A percentile compares a stretch with the other conserved stretches of the same genome.
Conservation (phyloP, 2,329 filamentous ascomycete species). For the Catunica adiposa region DNA sequence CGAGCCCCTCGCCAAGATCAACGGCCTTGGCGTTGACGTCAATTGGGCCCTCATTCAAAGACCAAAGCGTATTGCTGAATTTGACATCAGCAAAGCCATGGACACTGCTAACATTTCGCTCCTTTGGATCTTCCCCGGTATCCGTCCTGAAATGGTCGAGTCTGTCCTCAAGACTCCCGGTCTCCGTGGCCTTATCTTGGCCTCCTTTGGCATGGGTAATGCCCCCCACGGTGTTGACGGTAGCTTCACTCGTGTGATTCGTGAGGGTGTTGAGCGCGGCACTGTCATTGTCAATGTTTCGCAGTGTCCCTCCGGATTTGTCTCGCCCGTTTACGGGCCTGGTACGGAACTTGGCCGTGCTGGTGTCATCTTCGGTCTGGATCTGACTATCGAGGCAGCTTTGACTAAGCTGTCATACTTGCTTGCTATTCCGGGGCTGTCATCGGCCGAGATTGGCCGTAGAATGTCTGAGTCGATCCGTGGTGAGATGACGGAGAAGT, state of each 20-base stretch:
- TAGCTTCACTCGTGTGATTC: slow-evolving; percentile 60
- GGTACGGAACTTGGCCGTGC: slow-evolving; percentile 63
- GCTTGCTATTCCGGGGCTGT: slow-evolving; percentile 49
- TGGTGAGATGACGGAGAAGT: slow-evolving; percentile 70
- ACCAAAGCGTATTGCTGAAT: slow-evolving; percentile 56
- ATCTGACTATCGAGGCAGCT: slow-evolving; percentile 79
- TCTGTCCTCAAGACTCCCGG: slow-evolving; percentile 62
- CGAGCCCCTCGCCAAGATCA: slow-evolving; percentile 64
- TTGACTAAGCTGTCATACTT: slow-evolving; percentile 83
- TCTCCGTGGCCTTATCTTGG: slow-evolving; percentile 66
- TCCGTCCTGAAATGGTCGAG: slow-evolving; percentile 85
- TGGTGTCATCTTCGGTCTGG: slow-evolving; percentile 76
- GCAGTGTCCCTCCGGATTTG: slow-evolving; percentile 66
- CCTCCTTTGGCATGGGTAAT: slow-evolving; percentile 89
- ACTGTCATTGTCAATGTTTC: slow-evolving; percentile 83
- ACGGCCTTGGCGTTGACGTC: slow-evolving; percentile 63
- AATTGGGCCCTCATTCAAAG: slow-evolving; percentile 64
- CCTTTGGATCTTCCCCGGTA: slow-evolving; percentile 78
- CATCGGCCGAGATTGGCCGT: slow-evolving; percentile 46
- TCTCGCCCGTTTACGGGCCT: slow-evolving; percentile 61
- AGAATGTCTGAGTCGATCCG: slow-evolving; percentile 61
- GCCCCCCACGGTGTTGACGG: slow-evolving; percentile 69
- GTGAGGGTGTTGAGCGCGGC: slow-evolving; percentile 59
- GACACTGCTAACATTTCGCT: slow-evolving; percentile 83
- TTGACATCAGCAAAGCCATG: slow-evolving; percentile 56